Base-by-base conservation (phyloP, 768 basidiomycete species). In the Mycena epipterygia region DNA sequence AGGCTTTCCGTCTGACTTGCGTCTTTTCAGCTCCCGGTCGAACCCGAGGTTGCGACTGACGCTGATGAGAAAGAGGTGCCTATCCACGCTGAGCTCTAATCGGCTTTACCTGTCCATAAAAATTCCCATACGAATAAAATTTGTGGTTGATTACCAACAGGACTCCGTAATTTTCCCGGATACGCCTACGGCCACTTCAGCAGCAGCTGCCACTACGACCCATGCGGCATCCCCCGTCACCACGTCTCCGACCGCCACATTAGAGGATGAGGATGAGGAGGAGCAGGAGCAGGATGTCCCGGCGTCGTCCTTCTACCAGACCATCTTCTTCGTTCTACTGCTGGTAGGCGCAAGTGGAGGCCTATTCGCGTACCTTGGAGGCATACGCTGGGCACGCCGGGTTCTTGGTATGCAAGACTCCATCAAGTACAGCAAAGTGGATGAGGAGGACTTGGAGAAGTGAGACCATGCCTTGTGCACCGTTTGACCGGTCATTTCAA, bases 31-130 rank as follows among this genome's bases (percentile, higher is more conserved):
- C 82, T 93, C n/a, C n/a, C n/a, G n/a, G n/a, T n/a, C 35, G 35
- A 56, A 17, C 72, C 91, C 33, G 90, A 92, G 66, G 62, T 84
- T 39, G 85, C 80, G 52, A 80, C 85, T 57, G 92, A 93, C 71
- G 82, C 81, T 64, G 87, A 92, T 63, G 93, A 91, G 79, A 92
- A 94, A 71, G 86, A 97, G 95, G 95, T 97, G 90, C 97, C 96
- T 83, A 82, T 94, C 76, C 95, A 90, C 79, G 93, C 89, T 89
- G 97, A 99, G 90, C 95, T 98, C 80, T 98, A 89, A 91, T 81
- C 78, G 78, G 84, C 84, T 81, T 77, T 68, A 71, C 74, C 64
- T 79, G 71, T 79, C 74, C 71, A 73, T 75, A 79, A 81, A 39
- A 83, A 78, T 78, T 72, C 79, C 80, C 78, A 81, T 85, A 82